These are phyloP conservation scores for Erythrophleum fordii DNA, from an alignment of 306 rosid genomes.

Conservation along the genomic window DNA sequence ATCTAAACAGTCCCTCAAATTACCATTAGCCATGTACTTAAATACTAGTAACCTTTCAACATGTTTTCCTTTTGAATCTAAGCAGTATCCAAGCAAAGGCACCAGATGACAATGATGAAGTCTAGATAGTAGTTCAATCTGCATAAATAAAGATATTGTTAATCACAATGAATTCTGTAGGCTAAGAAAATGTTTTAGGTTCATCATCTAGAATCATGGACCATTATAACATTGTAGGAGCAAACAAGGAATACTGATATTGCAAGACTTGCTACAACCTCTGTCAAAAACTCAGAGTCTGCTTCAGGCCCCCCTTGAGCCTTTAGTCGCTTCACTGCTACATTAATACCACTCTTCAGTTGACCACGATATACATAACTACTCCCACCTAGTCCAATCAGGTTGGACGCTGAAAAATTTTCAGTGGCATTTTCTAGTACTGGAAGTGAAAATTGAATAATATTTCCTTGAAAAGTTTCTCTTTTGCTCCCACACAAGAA, in stretches of 20 bases:
- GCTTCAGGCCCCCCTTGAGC: conserved; percentile 72
- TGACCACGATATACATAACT: conserved; percentile 88
- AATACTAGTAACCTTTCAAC: conserved; percentile 84
- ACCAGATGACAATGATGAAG: conserved; percentile 95
- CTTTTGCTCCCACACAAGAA: conserved; percentile 60
- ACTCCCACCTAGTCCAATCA: conserved; percentile 90
- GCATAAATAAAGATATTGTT: conserved; percentile 33
- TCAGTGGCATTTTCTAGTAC: conserved; percentile 86
- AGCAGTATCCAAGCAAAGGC: conserved; percentile 91
- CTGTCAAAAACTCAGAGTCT: conserved; percentile 71
- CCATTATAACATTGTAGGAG: conserved; percentile 11
- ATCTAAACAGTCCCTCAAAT: conserved; percentile 87
- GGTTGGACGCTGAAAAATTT: conserved; percentile 75
- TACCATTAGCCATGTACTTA: conserved; percentile 83
- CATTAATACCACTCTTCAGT: conserved; percentile 66
- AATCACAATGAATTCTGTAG: neutral
- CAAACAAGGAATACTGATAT: conserved; percentile 31
- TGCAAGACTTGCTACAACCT: conserved; percentile 56
- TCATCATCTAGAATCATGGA: neutral
- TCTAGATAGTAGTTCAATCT: conserved; percentile 92
- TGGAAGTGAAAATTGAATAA: conserved; percentile 73
- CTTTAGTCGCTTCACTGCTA: conserved; percentile 83
- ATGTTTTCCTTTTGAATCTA: conserved; percentile 71
- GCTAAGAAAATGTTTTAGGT: neutral
- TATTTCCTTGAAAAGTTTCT: conserved; percentile 65